phyloP scores from a whole-genome alignment of 2,329 filamentous ascomycete genomes.

The Fusarium foetens region DNA sequence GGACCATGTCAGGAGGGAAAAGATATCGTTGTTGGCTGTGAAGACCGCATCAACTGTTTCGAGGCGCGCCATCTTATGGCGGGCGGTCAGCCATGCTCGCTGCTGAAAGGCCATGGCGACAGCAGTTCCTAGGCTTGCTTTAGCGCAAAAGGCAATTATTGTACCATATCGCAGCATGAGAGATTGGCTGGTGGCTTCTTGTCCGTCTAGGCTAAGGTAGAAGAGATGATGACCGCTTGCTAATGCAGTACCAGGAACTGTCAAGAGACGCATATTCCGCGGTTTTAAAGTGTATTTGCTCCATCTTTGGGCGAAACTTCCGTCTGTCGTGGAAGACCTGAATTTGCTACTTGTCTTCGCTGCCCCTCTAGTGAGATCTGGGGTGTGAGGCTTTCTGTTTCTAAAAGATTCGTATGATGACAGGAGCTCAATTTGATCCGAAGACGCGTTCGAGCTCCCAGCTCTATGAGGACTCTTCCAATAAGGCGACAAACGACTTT shows the following conservation, averaged over 20 bases:
- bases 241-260: not conserved
- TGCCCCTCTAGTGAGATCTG: not conserved
- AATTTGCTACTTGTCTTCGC: not conserved
- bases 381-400: not conserved
- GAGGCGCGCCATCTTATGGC: not conserved
- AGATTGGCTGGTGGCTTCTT: not conserved
- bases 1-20: not conserved
- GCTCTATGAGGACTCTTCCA: not conserved
- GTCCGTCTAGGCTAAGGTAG: not conserved
- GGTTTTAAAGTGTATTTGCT: not conserved
- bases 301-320: not conserved
- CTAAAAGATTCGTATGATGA: not conserved
- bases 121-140: not conserved
- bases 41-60: conserved; percentile 14
- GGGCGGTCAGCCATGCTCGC: not conserved
- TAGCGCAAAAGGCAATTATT: not conserved
- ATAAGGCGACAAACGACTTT: not conserved
- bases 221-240: conserved; percentile 12
- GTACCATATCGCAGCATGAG: conserved; percentile 14
- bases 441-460: not conserved
- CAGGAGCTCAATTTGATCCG: not conserved
- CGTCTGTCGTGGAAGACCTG: too few relatives aligned
- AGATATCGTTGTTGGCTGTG: not conserved
- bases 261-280: conserved; percentile 13
- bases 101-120: not conserved